Conservation (phyloP, 306 rosid species). For the Casuarina glauca region DNA sequence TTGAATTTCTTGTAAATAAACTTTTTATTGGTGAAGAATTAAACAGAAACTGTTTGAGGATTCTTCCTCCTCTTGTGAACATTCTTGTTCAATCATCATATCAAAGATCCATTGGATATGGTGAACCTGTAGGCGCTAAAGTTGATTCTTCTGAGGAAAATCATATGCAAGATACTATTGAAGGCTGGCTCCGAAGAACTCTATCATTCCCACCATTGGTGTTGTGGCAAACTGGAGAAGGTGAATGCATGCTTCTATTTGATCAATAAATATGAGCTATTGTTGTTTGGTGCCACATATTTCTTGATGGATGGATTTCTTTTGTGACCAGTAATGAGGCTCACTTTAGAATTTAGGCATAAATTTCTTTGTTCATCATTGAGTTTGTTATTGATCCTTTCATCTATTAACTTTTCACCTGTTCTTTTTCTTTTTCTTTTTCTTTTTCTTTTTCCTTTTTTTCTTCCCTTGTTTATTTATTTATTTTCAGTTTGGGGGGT, state of each 20-base stretch:
- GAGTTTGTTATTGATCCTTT: too few relatives aligned
- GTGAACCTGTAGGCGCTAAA: constrained; percentile 40
- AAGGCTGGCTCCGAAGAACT: constrained; percentile 77
- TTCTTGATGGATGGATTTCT: not conserved
- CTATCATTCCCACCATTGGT: constrained; percentile 67
- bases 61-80: constrained; percentile 76
- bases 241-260: constrained; percentile 41
- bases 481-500: not conserved
- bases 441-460: not conserved
- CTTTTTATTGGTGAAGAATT: constrained; percentile 79
- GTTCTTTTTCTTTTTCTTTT: not conserved
- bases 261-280: not conserved
- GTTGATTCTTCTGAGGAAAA: constrained; percentile 43
- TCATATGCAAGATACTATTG: constrained; percentile 41
- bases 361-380: not conserved
- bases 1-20: constrained; percentile 64
- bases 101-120: constrained; percentile 26
- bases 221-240: constrained; percentile 70
- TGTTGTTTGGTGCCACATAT: constrained; percentile 4
- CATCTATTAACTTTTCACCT: not conserved
- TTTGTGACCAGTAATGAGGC: not conserved
- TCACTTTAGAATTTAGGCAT: constrained; percentile 3
- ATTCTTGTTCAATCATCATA: constrained; percentile 57
- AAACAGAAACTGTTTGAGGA: constrained; percentile 69
- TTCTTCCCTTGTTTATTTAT: not conserved